Conservation (phyloP, 176 grass and related monocot species). For the Luzula sylvatica region DNA sequence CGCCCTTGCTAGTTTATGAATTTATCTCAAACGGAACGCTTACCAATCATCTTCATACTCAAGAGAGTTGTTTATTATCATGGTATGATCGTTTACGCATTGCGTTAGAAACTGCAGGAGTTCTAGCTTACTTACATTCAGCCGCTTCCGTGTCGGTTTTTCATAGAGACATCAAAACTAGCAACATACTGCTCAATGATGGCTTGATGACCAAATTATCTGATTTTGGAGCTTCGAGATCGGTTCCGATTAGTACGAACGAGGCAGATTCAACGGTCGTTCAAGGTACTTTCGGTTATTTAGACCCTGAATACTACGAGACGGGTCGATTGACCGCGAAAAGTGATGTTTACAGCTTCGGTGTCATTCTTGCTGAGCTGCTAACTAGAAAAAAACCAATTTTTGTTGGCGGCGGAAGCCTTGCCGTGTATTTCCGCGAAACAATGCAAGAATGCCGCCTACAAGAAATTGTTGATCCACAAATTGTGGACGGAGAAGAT, state of each 20-base stretch:
- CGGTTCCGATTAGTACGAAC: constrained; percentile 41
- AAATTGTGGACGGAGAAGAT: neutral
- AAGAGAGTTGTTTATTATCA: neutral
- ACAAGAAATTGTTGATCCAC: neutral
- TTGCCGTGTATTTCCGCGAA: neutral
- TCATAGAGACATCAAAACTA: constrained; percentile 42
- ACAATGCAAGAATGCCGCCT: neutral
- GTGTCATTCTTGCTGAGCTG: constrained; percentile 7
- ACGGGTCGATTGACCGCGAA: constrained; percentile 11
- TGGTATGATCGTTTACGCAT: constrained; percentile 31
- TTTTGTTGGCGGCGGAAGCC: neutral
- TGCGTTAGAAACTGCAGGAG: constrained; percentile 26
- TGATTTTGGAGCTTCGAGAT: constrained; percentile 32
- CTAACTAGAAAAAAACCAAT: constrained; percentile 56
- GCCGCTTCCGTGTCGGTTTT: constrained; percentile 28
- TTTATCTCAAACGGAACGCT: constrained; percentile 36
- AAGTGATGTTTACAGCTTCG: constrained; percentile 19
- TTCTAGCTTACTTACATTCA: constrained; percentile 35
- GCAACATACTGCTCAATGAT: constrained; percentile 36
- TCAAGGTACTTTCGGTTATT: constrained; percentile 15
- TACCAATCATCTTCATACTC: constrained; percentile 29
- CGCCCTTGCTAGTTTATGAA: constrained; percentile 35
- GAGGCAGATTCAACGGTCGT: constrained; percentile 12
- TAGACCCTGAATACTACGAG: constrained; percentile 18
- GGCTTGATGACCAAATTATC: constrained; percentile 26